Conservation (phyloP, 2,329 filamentous ascomycete species). For the Stenocarpella maydis region DNA sequence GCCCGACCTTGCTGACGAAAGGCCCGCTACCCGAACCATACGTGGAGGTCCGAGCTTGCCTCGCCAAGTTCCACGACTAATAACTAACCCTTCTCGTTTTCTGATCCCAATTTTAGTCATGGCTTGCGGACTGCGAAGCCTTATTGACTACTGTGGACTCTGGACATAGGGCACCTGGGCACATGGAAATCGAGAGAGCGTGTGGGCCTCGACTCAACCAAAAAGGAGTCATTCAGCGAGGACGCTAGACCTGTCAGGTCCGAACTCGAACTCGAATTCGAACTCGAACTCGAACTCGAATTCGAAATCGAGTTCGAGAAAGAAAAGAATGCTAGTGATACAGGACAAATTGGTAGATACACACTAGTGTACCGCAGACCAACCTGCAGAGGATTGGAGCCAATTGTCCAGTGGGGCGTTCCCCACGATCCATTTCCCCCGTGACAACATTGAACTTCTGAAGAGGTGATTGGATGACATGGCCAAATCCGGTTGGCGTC, state of each 20-base stretch:
- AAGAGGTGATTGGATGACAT: too few species aligned
- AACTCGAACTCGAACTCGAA: constrained; percentile 22
- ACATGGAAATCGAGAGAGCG: not conserved
- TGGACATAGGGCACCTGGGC: not conserved
- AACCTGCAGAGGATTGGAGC: not conserved
- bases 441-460: too few species aligned
- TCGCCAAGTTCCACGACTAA: too few species aligned
- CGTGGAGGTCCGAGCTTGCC: too few species aligned
- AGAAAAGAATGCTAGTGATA: too few species aligned
- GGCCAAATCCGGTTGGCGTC: constrained; percentile 12
- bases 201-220: constrained; percentile 4
- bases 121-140: not conserved
- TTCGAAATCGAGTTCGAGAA: not conserved
- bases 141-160: too few species aligned
- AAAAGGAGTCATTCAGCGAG: not conserved
- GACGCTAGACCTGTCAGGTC: constrained; percentile 5
- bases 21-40: too few species aligned
- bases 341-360: too few species aligned
- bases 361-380: too few species aligned
- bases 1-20: constrained; percentile 15
- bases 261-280: constrained; percentile 20
- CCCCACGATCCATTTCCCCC: too few species aligned
- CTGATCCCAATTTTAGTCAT: not conserved
- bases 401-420: too few species aligned
- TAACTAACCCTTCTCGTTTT: not conserved